Conservation (phyloP, 2,329 filamentous ascomycete genomes). For the Colletotrichum sp. region DNA sequence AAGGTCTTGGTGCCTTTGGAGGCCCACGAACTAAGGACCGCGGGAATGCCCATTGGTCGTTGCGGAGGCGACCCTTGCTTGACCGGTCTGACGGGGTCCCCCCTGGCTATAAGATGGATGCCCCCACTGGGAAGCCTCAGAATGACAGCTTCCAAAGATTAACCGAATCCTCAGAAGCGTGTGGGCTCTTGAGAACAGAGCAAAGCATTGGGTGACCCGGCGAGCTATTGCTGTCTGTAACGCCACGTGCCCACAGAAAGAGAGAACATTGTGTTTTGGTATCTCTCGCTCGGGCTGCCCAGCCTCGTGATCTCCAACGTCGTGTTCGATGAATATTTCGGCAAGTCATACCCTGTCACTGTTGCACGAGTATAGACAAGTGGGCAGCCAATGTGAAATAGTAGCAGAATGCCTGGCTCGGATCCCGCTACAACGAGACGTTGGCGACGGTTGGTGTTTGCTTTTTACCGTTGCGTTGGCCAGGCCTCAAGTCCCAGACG, state of each 20-base stretch:
- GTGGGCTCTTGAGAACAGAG: neutral
- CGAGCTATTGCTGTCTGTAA: neutral
- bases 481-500: neutral
- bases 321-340: neutral
- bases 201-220: neutral
- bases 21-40: constrained; percentile 15
- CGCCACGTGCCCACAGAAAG: constrained; percentile 10
- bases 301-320: neutral
- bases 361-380: neutral
- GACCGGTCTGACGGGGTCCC: neutral
- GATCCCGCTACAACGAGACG: neutral
- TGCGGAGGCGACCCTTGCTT: neutral
- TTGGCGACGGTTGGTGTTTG: neutral
- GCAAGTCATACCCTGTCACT: neutral
- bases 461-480: constrained; percentile 5
- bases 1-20: constrained; percentile 11
- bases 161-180: constrained; percentile 2
- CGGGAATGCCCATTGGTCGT: constrained; percentile 21
- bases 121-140: constrained; percentile 13
- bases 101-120: neutral
- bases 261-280: neutral
- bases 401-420: neutral
- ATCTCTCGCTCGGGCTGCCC: neutral
- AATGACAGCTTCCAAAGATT: constrained; percentile 9
- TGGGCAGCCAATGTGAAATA: neutral